Base-by-base conservation (phyloP, 1,284 basidiomycete genomes). In the Inonotus obliquus region DNA sequence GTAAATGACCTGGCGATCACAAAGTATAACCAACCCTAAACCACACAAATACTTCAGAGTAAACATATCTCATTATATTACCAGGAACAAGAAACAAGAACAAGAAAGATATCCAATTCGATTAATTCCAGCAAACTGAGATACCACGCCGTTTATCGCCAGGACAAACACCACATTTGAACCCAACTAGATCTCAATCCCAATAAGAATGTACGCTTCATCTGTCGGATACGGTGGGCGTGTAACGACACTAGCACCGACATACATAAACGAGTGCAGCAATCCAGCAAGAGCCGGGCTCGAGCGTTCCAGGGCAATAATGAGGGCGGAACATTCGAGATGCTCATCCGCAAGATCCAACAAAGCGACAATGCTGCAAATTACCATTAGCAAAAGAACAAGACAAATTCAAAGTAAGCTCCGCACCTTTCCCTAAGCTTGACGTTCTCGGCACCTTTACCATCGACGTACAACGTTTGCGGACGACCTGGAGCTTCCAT, bases 211-310 rank as follows among this genome's bases (percentile, higher is more conserved):
- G 69, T 84, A 89, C 21, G 84, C 81, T 69, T 89, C 54, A 54
- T 68, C 83, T 60, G 85, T 81, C 69, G 83, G 77, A 77, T 89
- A 91, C 29, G 82, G 82, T 60, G 90, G 87, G 69, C 84, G 85
- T 52, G 87, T 89, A 61, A 92, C 86, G 59, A 92, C 85, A 49
- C 79, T 81, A 57, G 87, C 90, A 64, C 89, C 89, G 57, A 91
- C 87, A 73, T 92, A 92, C 87, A 92, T 89, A 64, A 92, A 80
- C 54, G 89, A 86, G 69, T 92, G 90, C 54, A 92, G 76, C 58
- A 91, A 74, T 66, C 83, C 79, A 66, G 83, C 80, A 57, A 89
- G 76, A 39, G 76, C 76, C 14, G 81, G 77, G 45, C 81, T 83
- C 1, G 79, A 77, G 67, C 84, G 82, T 70, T 88, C 85, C 63